These are phyloP conservation scores for Alternaria metachromatica DNA, from an alignment of 2,329 filamentous ascomycete species.

Conservation along the genomic window DNA sequence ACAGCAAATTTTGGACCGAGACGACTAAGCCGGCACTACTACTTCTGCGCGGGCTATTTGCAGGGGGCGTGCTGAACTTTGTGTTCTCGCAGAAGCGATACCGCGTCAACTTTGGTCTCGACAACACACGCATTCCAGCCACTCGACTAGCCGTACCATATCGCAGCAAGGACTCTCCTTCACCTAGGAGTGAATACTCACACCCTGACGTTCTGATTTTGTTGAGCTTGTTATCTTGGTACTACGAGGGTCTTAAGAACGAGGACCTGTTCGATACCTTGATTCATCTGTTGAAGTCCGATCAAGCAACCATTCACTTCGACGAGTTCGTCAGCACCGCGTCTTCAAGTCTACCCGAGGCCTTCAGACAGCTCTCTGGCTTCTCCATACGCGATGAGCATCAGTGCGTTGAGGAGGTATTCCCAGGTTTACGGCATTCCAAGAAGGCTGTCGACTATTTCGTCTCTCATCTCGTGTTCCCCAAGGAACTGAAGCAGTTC, in stretches of 20 bases:
- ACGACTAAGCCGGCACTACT: conserved; percentile 50
- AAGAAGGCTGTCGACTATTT: conserved; percentile 70
- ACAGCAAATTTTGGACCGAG: conserved; percentile 48
- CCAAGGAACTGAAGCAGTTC: conserved; percentile 68
- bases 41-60: conserved; percentile 63
- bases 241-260: conserved; percentile 65
- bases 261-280: conserved; percentile 60
- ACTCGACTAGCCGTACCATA: conserved; percentile 64
- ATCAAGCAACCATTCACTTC: conserved; percentile 63
- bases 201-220: conserved; percentile 72
- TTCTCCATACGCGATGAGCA: conserved; percentile 54
- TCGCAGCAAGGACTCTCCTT: conserved; percentile 69
- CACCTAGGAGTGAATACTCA: conserved; percentile 68
- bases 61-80: conserved; percentile 62
- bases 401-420: conserved; percentile 59
- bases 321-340: conserved; percentile 53
- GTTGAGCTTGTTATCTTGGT: conserved; percentile 71
- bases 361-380: conserved; percentile 50
- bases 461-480: conserved; percentile 64
- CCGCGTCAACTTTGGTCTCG: conserved; percentile 69
- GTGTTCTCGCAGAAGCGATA: conserved; percentile 65
- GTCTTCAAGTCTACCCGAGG: conserved; percentile 28
- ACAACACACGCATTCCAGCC: conserved; percentile 60
- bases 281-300: conserved; percentile 55
- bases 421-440: conserved; percentile 59